Percentiles rank a stretch among this genome's conserved stretches.
Evolutionary conservation across 306 rosid species (phyloP).

Genomic region (Pterocarpus santalinus): DNA sequence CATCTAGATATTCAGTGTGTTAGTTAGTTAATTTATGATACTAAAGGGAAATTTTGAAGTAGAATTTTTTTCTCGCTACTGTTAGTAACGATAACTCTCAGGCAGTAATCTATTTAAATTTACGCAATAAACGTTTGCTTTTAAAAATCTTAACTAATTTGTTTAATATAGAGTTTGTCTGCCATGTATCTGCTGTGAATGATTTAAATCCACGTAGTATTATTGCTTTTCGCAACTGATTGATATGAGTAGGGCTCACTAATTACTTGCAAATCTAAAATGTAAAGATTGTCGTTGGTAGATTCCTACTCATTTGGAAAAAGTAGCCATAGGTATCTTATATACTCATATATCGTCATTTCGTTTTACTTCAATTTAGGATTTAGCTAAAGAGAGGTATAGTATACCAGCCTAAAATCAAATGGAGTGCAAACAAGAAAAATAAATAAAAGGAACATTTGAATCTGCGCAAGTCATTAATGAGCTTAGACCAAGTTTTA

Average conservation of each 20-base stretch:
- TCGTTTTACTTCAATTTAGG: neutral
- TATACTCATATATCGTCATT: constrained; percentile 4
- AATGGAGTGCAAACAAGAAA: neutral
- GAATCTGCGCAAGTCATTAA: constrained; percentile 26
- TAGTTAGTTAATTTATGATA: too few species aligned
- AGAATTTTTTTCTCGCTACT: too few species aligned
- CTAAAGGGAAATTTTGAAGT: too few species aligned
- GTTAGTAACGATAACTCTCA: too few species aligned
- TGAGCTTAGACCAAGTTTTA: constrained; percentile 20
- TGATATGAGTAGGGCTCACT: constrained; percentile 7
- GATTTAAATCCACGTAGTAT: constrained; percentile 11
- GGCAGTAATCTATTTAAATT: neutral
- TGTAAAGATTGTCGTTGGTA: constrained; percentile 28
- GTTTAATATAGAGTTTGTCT: neutral
- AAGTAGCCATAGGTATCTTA: constrained; percentile 1
- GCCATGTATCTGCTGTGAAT: neutral
- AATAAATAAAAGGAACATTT: neutral
- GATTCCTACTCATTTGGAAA: constrained; percentile 33
- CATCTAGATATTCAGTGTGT: too few species aligned
- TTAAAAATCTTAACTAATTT: neutral
- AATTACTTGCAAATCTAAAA: constrained; percentile 14
- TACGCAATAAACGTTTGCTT: neutral
- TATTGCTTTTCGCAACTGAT: neutral
- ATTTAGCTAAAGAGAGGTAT: neutral
- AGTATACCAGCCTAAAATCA: neutral